Evolutionary conservation across 1,139 yeast species (phyloP).

Genomic region (Groenewaldozyma auringiensis): DNA sequence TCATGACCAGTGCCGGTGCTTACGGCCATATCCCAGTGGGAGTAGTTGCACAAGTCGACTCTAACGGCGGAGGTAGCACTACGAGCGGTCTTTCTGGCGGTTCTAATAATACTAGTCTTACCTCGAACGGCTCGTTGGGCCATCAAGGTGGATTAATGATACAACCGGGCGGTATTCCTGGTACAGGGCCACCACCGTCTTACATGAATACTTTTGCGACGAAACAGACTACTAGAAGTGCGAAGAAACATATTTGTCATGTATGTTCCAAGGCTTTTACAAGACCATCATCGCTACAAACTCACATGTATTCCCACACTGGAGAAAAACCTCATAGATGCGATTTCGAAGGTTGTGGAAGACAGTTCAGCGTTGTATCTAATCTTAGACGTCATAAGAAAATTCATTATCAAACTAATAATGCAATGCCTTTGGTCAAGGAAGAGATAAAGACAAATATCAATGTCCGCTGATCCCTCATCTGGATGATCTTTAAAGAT

Average conservation of each 20-base stretch:
- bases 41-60: not conserved
- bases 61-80: conserved; percentile 5
- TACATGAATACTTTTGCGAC: conserved; percentile 27
- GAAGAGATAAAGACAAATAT: not conserved
- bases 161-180: conserved; percentile 1
- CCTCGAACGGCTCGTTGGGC: not conserved
- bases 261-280: conserved; percentile 73
- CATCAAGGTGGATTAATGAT: not conserved
- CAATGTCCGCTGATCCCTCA: not conserved
- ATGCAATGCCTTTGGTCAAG: not conserved
- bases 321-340: conserved; percentile 79
- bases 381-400: conserved; percentile 74
- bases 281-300: conserved; percentile 71
- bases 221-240: conserved; percentile 20
- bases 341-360: conserved; percentile 57
- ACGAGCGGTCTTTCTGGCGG: conserved; percentile 3
- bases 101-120: not conserved
- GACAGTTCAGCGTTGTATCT: conserved; percentile 67
- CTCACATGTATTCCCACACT: conserved; percentile 77
- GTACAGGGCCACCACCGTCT: conserved; percentile 18
- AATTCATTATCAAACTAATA: conserved; percentile 38
- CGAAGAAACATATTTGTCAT: conserved; percentile 42
- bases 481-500: too few species aligned
- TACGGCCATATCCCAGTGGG: not conserved
- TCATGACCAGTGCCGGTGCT: not conserved